These are phyloP conservation scores for Emergomyces africanus DNA, from an alignment of 2,329 filamentous ascomycete species.

Conservation along the genomic window DNA sequence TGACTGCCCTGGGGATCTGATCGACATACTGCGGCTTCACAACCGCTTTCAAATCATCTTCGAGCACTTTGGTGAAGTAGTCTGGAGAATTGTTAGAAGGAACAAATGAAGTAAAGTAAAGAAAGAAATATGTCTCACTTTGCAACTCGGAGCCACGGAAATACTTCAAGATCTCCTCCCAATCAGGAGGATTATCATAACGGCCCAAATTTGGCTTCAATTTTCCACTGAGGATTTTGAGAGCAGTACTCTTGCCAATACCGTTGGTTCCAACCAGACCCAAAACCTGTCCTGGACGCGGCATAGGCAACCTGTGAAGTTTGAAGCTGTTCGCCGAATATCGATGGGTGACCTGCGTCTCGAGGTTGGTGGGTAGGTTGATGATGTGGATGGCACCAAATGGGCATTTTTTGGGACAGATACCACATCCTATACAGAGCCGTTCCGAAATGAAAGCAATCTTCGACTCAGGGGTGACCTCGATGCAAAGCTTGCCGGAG, in stretches of 20 bases:
- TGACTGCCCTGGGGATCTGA: conserved; percentile 89
- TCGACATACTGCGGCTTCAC: conserved; percentile 99
- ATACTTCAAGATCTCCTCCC: conserved; percentile 98
- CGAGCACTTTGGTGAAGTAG: conserved; percentile 97
- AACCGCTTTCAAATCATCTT: conserved; percentile 93
- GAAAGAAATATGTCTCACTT: conserved; percentile 45
- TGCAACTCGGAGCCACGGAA: conserved; percentile 96
- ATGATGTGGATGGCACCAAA: conserved; percentile 99
- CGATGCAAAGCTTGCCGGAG: conserved; percentile 94
- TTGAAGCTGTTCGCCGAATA: conserved; percentile 99
- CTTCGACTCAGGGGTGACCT: conserved; percentile 76
- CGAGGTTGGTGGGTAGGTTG: conserved; percentile 98
- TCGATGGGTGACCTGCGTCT: conserved; percentile 93
- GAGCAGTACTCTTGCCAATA: conserved; percentile 99
- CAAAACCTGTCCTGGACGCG: conserved; percentile 85
- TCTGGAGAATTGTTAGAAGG: conserved; percentile 39
- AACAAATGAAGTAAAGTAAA: too few species aligned
- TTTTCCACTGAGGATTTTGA: conserved; percentile 98
- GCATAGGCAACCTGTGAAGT: conserved; percentile 91
- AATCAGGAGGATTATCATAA: conserved; percentile 94
- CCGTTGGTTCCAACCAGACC: conserved; percentile 98
- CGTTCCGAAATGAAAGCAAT: conserved; percentile 97
- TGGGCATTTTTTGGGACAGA: conserved; percentile 98
- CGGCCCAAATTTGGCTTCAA: conserved; percentile 94
- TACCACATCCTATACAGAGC: conserved; percentile 96